Evolutionary conservation across 257 asterid species (phyloP).

Genomic region (Salvia rosmarinus): DNA sequence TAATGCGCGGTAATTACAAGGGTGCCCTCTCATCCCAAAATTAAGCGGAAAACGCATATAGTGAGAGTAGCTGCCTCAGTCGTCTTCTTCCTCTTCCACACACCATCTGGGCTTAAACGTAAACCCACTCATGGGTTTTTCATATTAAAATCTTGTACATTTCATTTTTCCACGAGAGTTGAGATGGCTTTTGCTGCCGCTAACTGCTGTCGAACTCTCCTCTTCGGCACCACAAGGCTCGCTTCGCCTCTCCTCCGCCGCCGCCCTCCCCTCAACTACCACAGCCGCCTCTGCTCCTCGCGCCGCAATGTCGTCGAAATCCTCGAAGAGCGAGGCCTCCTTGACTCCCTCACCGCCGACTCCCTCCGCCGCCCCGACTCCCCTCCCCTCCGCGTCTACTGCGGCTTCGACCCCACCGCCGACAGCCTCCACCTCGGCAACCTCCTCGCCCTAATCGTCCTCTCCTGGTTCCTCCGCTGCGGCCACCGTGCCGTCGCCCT

Average conservation of each 20-base stretch:
- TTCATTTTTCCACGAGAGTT: not conserved
- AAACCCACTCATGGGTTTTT: not conserved
- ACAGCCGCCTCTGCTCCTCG: conserved; percentile 39
- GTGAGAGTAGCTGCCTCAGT: not conserved
- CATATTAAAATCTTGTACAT: too few relatives aligned
- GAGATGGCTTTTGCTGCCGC: conserved; percentile 43
- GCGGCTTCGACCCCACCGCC: conserved; percentile 98
- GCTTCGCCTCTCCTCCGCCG: conserved; percentile 33
- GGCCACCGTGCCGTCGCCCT: conserved; percentile 79
- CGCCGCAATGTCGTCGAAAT: conserved; percentile 62
- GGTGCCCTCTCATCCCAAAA: too few relatives aligned
- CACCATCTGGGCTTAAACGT: not conserved
- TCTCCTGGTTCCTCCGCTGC: conserved; percentile 90
- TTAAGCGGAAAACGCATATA: too few relatives aligned
- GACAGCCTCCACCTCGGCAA: conserved; percentile 91
- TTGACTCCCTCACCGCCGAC: conserved; percentile 74
- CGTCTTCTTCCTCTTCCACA: not conserved
- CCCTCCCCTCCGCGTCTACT: conserved; percentile 65
- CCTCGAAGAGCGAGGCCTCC: conserved; percentile 74
- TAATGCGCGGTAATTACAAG: too few relatives aligned
- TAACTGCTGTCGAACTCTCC: conserved; percentile 34
- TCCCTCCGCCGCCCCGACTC: conserved; percentile 44
- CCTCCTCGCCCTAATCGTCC: conserved; percentile 77
- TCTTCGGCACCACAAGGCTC: conserved; percentile 29
- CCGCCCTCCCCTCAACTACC: conserved; percentile 14